Conservation (phyloP, 1,139 yeast species). For the Kurtzmaniella natalensis region DNA sequence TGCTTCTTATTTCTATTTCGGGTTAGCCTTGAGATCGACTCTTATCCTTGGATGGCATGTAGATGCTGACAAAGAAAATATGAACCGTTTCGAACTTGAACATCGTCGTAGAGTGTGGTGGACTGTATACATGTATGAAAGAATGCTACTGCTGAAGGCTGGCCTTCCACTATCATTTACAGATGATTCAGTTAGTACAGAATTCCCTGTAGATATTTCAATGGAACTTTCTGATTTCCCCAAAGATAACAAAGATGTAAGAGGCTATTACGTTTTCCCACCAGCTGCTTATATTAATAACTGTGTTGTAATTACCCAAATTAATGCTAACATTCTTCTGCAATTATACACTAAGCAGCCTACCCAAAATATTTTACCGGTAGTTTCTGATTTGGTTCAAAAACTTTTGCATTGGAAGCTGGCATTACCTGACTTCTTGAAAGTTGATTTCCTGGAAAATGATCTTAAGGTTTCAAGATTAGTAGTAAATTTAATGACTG, state of each 20-base stretch:
- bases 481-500: conserved; percentile 77
- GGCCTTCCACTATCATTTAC: conserved; percentile 77
- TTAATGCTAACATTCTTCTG: conserved; percentile 69
- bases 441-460: conserved; percentile 59
- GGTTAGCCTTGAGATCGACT: conserved; percentile 72
- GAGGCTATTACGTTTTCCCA: conserved; percentile 66
- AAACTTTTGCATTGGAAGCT: conserved; percentile 69
- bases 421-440: conserved; percentile 57
- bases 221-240: conserved; percentile 50
- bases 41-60: conserved; percentile 79
- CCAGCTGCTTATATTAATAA: conserved; percentile 75
- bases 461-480: conserved; percentile 56
- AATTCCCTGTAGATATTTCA: conserved; percentile 68
- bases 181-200: conserved; percentile 76
- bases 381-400: conserved; percentile 66
- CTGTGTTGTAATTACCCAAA: conserved; percentile 77
- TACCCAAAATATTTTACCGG: conserved; percentile 66
- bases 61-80: conserved; percentile 64
- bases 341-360: conserved; percentile 76
- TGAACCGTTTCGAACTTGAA: conserved; percentile 65
- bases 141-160: conserved; percentile 82
- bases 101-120: conserved; percentile 85
- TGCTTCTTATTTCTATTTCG: conserved; percentile 77
- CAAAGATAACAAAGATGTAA: conserved; percentile 46
- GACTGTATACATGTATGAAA: conserved; percentile 86